Conservation (phyloP, 192 early-diverging fungal genomes). For the Podochytrium sp. region DNA sequence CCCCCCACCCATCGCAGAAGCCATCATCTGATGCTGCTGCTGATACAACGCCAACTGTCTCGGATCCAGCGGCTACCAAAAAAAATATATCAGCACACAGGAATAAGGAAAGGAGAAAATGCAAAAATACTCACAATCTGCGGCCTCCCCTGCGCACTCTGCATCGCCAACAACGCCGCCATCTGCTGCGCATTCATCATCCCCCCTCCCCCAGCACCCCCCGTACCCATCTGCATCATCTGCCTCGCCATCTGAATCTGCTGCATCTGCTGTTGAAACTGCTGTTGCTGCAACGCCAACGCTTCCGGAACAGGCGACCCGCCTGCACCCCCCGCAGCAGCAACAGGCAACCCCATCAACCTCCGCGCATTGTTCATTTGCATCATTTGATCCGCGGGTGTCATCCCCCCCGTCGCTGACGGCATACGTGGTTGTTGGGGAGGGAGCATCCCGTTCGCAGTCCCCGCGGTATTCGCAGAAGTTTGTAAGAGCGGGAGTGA, state of each 20-base stretch:
- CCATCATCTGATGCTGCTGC: constrained; percentile 20
- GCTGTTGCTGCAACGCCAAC: constrained; percentile 5
- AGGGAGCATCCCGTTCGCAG: too few species aligned
- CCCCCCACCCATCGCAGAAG: not conserved
- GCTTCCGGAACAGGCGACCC: not conserved
- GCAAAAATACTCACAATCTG: constrained; percentile 15
- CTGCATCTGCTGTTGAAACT: not conserved
- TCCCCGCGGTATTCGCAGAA: too few species aligned
- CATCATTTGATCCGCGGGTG: not conserved
- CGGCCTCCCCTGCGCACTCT: constrained; percentile 20
- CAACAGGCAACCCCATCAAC: not conserved
- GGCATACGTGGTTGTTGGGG: not conserved
- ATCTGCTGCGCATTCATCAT: not conserved
- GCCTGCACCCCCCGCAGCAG: not conserved
- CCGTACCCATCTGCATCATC: constrained; percentile 19
- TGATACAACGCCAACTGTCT: constrained; percentile 15
- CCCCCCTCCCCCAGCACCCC: not conserved
- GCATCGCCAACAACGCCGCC: constrained; percentile 21
- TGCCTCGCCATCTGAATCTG: not conserved
- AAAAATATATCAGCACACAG: too few species aligned
- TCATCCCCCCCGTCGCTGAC: not conserved
- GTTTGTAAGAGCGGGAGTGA: too few species aligned
- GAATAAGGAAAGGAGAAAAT: not conserved
- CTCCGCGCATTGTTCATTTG: constrained; percentile 8
- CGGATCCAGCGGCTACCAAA: constrained; percentile 14